Percentiles rank a stretch among this genome's conserved stretches.
phyloP scores from a whole-genome alignment of 2,329 filamentous ascomycete genomes.

The Plectosphaerella plurivora region DNA sequence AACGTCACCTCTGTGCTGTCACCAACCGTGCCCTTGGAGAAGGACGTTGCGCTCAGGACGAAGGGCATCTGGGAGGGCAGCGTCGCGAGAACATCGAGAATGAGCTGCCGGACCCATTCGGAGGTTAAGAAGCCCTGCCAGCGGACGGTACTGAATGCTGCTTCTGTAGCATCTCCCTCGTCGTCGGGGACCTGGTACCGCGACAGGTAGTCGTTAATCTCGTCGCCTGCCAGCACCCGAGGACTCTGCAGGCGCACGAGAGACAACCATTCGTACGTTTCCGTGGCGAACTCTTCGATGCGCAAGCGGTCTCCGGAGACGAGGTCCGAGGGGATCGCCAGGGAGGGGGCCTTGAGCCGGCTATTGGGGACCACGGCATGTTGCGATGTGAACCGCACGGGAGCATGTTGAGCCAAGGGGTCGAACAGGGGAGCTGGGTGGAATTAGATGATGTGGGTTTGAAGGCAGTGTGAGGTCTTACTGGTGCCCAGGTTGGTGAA shows the following conservation, averaged over 20 bases:
- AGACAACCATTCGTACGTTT: slow-evolving; percentile 71
- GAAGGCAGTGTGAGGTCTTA: slow-evolving; percentile 24
- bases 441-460: neutral
- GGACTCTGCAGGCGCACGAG: slow-evolving; percentile 63
- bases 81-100: slow-evolving; percentile 39
- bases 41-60: slow-evolving; percentile 46
- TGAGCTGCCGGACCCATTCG: slow-evolving; percentile 43
- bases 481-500: slow-evolving; percentile 59
- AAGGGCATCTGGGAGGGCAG: slow-evolving; percentile 49
- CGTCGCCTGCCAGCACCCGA: slow-evolving; percentile 52
- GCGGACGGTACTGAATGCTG: slow-evolving; percentile 43
- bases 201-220: slow-evolving; percentile 64
- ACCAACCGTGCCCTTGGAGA: slow-evolving; percentile 39
- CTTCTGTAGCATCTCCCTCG: slow-evolving; percentile 13
- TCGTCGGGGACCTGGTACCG: slow-evolving; percentile 57
- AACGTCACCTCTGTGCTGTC: slow-evolving; percentile 47
- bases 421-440: slow-evolving; percentile 29
- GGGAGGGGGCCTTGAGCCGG: slow-evolving; percentile 22
- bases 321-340: slow-evolving; percentile 17
- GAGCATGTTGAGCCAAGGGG: slow-evolving; percentile 40
- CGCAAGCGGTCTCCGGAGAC: slow-evolving; percentile 37
- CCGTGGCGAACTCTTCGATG: slow-evolving; percentile 58
- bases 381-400: slow-evolving; percentile 33
- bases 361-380: slow-evolving; percentile 23
- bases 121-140: slow-evolving; percentile 57